phyloP scores from a whole-genome alignment of 2,329 filamentous ascomycete genomes.

The Paracoccidioides lutzii region DNA sequence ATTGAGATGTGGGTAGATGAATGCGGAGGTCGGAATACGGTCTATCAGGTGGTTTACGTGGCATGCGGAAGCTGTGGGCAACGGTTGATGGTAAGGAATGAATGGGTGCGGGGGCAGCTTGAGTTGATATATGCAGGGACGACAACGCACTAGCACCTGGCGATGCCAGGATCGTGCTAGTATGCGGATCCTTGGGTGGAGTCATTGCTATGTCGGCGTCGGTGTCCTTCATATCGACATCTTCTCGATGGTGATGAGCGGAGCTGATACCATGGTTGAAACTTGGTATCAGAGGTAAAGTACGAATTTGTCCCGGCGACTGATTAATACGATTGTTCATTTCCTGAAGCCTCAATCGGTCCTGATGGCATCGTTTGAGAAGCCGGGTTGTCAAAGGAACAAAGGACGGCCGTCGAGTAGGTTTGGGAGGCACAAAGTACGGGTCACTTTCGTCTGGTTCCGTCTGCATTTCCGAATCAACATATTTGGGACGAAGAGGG shows the following conservation, averaged over 20 bases:
- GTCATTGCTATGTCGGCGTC: slow-evolving; percentile 18
- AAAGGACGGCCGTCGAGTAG: slow-evolving; percentile 20
- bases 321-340: slow-evolving; percentile 11
- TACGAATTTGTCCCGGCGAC: slow-evolving; percentile 10
- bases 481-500: slow-evolving; percentile 23
- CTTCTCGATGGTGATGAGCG: slow-evolving; percentile 5
- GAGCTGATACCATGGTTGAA: slow-evolving; percentile 6
- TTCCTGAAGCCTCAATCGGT: slow-evolving; percentile 26
- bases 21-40: slow-evolving; percentile 17
- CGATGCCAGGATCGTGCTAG: neutral
- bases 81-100: slow-evolving; percentile 27
- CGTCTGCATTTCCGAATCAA: slow-evolving; percentile 31
- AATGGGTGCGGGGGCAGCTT: slow-evolving; percentile 13
- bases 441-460: slow-evolving; percentile 30
- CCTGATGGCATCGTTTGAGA: slow-evolving; percentile 29
- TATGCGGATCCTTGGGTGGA: slow-evolving; percentile 10
- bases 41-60: slow-evolving; percentile 9
- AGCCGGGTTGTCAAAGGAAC: slow-evolving; percentile 32
- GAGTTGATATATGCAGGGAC: neutral
- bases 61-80: slow-evolving; percentile 25
- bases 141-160: neutral
- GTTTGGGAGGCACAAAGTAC: slow-evolving; percentile 10
- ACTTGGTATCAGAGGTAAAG: slow-evolving; percentile 9
- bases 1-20: slow-evolving; percentile 16
- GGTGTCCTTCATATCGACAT: slow-evolving; percentile 27